Evolutionary conservation across 768 basidiomycete species (phyloP), one percentile per base, ranked within the genome.

Genomic region (Ramaria rubella): DNA sequence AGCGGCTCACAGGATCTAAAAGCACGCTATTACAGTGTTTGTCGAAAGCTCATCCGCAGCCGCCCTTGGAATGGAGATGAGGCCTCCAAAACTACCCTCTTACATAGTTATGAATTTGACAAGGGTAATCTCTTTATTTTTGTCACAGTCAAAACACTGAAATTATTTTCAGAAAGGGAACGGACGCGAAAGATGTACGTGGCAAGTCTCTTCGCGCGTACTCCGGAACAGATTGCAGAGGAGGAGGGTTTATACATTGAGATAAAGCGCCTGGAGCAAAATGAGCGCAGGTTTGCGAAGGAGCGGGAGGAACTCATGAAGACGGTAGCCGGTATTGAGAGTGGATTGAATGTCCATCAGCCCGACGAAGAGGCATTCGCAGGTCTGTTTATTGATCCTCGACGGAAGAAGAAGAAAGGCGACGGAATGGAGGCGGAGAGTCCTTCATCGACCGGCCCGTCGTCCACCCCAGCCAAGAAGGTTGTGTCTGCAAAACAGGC

Each of bases 181-280:
- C 72, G 83, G 21, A 85, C 83, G 60, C 85, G 96, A 57, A 96
- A 94, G 70, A 83, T 84, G 57, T 96, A 98, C 65, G 78, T 98
- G 14, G 72, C 78, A 8, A 88, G 85, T 59, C 81, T 98, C n/a
- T 90, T 94, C 71, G 82, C 80, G 56, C 85, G 95, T n/a, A 88
- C 92, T 0, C 79, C 85, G 4, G 83, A 87, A 49, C 91, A 97
- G 71, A 86, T 95, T 43, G 87, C 86, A 17, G 94, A 99, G 68
- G 96, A 98, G 75, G 94, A 97, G 64, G 88, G 91, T 7, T 76
- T 99, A 3, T 97, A 90, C 70, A 73, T 97, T 60, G 93, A 97
- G 69, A 80, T 95, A 49, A 94, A 94, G 66, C 83, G 91, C n/a
- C 78, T 99, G 49, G 94, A 97, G 67, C 95, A 97, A 71, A 90